Base-by-base conservation (phyloP, 768 basidiomycete genomes). In the Tylopilus plumbeoviolaceoides region DNA sequence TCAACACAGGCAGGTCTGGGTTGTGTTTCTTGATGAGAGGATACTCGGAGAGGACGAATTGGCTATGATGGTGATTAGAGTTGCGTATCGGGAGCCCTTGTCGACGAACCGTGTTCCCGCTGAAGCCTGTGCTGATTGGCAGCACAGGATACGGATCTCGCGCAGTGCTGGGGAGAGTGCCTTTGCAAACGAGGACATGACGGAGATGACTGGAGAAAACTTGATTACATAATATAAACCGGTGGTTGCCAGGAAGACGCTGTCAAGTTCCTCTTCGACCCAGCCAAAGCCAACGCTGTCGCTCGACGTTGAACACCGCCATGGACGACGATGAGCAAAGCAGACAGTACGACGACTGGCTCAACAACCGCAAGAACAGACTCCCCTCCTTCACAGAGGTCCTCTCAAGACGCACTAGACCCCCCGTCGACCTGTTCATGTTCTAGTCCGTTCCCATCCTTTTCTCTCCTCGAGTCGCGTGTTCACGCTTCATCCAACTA, bases 371-470 rank as follows among this genome's bases (percentile, higher is more conserved):
- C 69, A 79, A 78, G 73, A 82, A 89, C 65, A 81, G 89, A 63
- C 77, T 92, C 14, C 90, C 89, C n/a, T 85, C 90, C 28, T 91
- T 92, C 63, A 82, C 84, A 21, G 93, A 98, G 75, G 94, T 98
- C 44, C 79, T 98, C 27, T 89, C 89, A 18, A 79, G 95, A 61
- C 80, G 88, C 65, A 97, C 95, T 31, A 75, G 90, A 55, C 92
- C 97, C 0, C 97, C 97, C 18, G 92, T 99, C 30, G 97, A 99
- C 75, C 78, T 99, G 49, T 99, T 97, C 78, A 95, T 95, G 88
- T 95, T 97, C 76, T 95, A 95, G 94, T 97, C 66, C 72, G 90
- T 89, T 40, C 15, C 42, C 17, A 42, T 23, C 49, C 41, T 9
- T 39, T 6, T 44, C 36, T 40, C 20, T 2, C 51, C 1, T 28